Evolutionary conservation across 306 rosid genomes (phyloP).

Genomic region (Gleditsia sinensis): DNA sequence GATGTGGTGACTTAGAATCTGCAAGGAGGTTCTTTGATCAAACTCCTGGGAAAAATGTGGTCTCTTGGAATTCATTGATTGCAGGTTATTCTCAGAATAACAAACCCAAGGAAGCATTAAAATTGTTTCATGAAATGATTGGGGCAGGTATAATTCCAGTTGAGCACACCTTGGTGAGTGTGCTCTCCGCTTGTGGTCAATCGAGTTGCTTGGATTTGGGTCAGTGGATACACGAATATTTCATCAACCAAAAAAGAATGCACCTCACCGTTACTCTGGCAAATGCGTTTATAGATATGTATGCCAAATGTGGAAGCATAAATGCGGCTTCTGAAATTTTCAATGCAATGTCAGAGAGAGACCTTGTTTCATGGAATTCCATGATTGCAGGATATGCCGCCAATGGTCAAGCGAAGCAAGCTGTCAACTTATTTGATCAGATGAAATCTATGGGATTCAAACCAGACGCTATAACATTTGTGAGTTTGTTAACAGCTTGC

Average conservation of each 20-base stretch:
- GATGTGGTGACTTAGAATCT: constrained; percentile 62
- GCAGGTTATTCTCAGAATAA: constrained; percentile 78
- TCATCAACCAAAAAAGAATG: constrained; percentile 35
- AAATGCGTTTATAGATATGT: constrained; percentile 75
- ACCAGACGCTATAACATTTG: constrained; percentile 67
- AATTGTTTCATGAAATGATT: constrained; percentile 62
- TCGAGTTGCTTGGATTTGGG: constrained; percentile 66
- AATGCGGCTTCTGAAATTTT: constrained; percentile 56
- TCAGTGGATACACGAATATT: constrained; percentile 51
- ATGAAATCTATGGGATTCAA: constrained; percentile 45
- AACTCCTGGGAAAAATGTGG: constrained; percentile 66
- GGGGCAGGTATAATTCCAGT: constrained; percentile 44
- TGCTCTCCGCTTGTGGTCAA: constrained; percentile 77
- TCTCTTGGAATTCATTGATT: constrained; percentile 78
- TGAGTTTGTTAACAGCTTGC: constrained; percentile 74
- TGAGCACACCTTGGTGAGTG: constrained; percentile 73
- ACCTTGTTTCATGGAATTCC: constrained; percentile 75
- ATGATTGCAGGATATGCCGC: constrained; percentile 70
- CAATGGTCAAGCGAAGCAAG: constrained; percentile 59
- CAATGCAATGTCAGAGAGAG: constrained; percentile 45
- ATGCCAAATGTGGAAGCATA: constrained; percentile 80
- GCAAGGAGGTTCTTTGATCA: constrained; percentile 62
- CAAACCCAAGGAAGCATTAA: constrained; percentile 61
- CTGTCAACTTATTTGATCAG: constrained; percentile 54
- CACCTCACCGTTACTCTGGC: constrained; percentile 49